phyloP scores from a whole-genome alignment of 2,329 filamentous ascomycete genomes.

The Fusarium haematococcum region DNA sequence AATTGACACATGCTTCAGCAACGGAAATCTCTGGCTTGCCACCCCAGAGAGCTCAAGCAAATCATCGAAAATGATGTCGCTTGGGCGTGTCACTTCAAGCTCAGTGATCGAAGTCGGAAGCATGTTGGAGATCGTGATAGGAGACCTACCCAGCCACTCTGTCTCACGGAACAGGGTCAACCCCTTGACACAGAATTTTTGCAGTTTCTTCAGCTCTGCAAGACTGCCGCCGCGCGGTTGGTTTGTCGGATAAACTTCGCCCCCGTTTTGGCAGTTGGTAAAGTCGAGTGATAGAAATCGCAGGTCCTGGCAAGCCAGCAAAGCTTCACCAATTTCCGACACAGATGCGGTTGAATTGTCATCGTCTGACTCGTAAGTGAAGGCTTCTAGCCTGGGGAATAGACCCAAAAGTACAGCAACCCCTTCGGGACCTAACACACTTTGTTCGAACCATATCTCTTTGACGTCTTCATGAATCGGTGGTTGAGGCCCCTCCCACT shows the following conservation, averaged over 20 bases:
- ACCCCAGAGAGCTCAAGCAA: background rate
- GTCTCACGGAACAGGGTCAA: too few species aligned
- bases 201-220: background rate
- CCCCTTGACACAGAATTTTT: background rate
- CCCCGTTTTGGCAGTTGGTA: rapidly evolving
- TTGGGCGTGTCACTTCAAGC: background rate
- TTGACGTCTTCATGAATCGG: background rate
- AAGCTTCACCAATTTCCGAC: background rate
- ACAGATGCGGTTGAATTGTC: background rate
- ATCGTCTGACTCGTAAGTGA: background rate
- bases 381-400: background rate
- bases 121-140: background rate
- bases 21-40: background rate
- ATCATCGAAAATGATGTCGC: background rate
- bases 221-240: background rate
- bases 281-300: background rate
- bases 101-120: background rate
- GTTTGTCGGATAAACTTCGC: background rate
- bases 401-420: background rate
- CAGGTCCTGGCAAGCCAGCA: background rate
- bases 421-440: background rate
- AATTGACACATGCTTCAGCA: background rate
- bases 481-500: background rate
- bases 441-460: background rate
- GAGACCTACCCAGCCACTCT: too few species aligned